Base-by-base conservation (phyloP, 208 protist genomes). In the Porcisia hertigi region DNA sequence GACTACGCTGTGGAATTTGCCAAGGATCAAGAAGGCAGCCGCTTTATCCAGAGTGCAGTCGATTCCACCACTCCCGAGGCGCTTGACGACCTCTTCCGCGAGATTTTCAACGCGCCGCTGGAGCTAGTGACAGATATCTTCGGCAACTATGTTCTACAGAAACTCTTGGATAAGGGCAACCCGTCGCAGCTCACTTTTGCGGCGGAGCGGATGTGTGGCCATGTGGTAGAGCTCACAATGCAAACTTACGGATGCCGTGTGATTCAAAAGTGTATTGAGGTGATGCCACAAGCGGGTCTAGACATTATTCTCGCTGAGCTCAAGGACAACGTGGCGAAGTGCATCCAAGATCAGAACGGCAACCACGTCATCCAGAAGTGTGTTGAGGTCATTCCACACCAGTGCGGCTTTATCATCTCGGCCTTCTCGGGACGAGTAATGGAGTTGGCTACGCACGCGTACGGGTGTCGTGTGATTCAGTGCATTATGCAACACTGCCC, bases 351-450 rank as follows among this genome's bases (percentile, higher is more conserved):
- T 76, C 99, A 99, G 87, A 99, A 99, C 85, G 99, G 98, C 57
- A 99, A 99, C 87, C 99, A 99, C 88, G 99, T 99, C 23, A 98
- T 99, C 39, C 99, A 99, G 86, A 99, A 99, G 81, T 99, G 98
- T 82, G 99, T 99, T 36, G 98, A 99, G 88, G 88, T 94, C 16
- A 91, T 99, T 30, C 91, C 97, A 30, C 79, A 96, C 18, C 81
- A 96, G 45, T 92, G 92, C 54, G 94, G 98, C 72, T 99, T 99
- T 79, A 99, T 99, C 76, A 96, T 99, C 20, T 97, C 98, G 25
- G 88, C 97, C 52, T 99, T 99, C 82, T 64, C 92, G 4, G 97
- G 98, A 14, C 93, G 97, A 39, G 94, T 98, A 73, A 94, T 96
- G 86, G 86, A 98, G 69, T 87, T 99, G 59, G 98, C 99, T 5